Conservation (phyloP, 371 early-diverging fungal species). For the Furculomyces boomerangus region DNA sequence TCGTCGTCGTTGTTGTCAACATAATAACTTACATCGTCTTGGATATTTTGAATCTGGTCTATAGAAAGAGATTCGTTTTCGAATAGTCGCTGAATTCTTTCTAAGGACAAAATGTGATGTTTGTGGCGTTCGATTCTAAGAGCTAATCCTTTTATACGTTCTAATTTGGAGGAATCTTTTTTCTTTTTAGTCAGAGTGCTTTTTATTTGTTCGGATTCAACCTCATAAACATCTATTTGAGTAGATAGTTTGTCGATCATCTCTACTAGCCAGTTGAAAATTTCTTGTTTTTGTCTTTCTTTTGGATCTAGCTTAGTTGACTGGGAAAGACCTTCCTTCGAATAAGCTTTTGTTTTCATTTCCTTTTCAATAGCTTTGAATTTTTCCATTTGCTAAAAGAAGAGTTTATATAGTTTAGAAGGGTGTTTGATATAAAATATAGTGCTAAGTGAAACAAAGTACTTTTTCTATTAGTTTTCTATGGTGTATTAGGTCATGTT, state of each 20-base stretch:
- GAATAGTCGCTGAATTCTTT: conserved; percentile 71
- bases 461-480: conserved; percentile 74
- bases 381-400: conserved; percentile 73
- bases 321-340: conserved; percentile 77
- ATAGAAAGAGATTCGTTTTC: conserved; percentile 79
- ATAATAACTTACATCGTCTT: conserved; percentile 80
- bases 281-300: conserved; percentile 71
- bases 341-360: conserved; percentile 95
- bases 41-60: conserved; percentile 46
- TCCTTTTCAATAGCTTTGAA: conserved; percentile 95
- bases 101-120: conserved; percentile 71
- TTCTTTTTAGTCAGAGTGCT: conserved; percentile 46
- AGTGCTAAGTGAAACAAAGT: background rate
- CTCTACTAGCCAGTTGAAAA: conserved; percentile 59
- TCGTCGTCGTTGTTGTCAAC: conserved; percentile 73
- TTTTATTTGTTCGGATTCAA: conserved; percentile 68
- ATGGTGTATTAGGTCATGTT: conserved; percentile 67
- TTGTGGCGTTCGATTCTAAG: conserved; percentile 68
- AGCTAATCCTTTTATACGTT: conserved; percentile 47
- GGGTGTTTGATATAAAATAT: background rate
- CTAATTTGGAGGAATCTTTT: conserved; percentile 48
- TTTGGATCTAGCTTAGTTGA: conserved; percentile 75
- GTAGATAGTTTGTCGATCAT: conserved; percentile 63
- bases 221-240: conserved; percentile 79
- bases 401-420: background rate